Percentiles rank a stretch among this genome's conserved stretches.
Evolutionary conservation across 345 rosid genomes (phyloP).

Genomic region (Streptanthus diversifolius): DNA sequence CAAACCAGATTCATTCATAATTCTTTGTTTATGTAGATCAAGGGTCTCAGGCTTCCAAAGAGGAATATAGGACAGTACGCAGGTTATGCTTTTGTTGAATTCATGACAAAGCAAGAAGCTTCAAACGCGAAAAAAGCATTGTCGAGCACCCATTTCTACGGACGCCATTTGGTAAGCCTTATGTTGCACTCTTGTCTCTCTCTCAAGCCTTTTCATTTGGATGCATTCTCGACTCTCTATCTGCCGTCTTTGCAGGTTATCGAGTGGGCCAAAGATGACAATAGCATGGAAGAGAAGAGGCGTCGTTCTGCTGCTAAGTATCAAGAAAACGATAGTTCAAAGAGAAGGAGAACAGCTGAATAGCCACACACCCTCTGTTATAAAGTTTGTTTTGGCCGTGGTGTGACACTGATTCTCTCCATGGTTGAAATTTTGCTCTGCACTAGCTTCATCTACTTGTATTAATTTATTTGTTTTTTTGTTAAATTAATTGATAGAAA

Average conservation of each 20-base stretch:
- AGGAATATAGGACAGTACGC: conserved; percentile 54
- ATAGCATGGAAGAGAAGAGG: conserved; percentile 70
- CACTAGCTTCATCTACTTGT: not conserved
- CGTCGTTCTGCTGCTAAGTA: conserved; percentile 76
- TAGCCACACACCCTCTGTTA: not conserved
- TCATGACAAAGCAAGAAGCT: conserved; percentile 84
- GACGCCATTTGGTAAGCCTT: conserved; percentile 76
- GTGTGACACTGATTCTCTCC: not conserved
- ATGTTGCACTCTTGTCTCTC: not conserved
- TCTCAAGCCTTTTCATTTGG: not conserved
- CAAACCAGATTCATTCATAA: not conserved
- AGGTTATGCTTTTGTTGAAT: conserved; percentile 89
- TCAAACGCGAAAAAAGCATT: conserved; percentile 66
- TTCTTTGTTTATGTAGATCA: conserved; percentile 47
- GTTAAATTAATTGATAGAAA: too few species aligned
- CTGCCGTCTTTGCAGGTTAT: conserved; percentile 45
- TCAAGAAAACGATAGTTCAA: conserved; percentile 44
- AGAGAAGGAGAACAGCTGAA: conserved; percentile 54
- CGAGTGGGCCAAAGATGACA: conserved; percentile 91
- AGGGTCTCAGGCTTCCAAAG: conserved; percentile 82
- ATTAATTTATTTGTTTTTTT: not conserved
- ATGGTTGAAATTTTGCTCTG: conserved; percentile 33
- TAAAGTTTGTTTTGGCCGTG: conserved; percentile 6
- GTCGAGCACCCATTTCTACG: conserved; percentile 77
- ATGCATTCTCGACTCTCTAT: not conserved